A percentile compares a stretch with the other conserved stretches of the same genome.
Conservation (phyloP, 2,329 filamentous ascomycete genomes). For the Fusarium temperatum region DNA sequence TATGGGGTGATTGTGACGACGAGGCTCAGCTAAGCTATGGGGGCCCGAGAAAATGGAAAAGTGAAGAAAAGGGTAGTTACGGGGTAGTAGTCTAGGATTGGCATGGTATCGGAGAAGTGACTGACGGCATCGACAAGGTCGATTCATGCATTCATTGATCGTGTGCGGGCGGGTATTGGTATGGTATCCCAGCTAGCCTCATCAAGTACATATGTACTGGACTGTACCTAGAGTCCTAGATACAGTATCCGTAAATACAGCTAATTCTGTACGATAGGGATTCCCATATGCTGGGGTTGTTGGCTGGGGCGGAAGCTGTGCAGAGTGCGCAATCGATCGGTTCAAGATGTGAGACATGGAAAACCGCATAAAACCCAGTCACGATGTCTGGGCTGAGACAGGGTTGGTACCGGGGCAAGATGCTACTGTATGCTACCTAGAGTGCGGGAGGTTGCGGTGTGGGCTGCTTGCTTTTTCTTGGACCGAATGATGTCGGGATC, state of each 20-base stretch:
- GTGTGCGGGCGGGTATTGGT: not conserved
- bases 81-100: not conserved
- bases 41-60: constrained; percentile 22
- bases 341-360: constrained; percentile 37
- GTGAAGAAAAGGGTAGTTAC: constrained; percentile 6
- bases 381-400: constrained; percentile 32
- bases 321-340: constrained; percentile 40
- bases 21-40: constrained; percentile 32
- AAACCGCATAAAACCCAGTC: constrained; percentile 38
- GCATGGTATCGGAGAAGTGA: constrained; percentile 13
- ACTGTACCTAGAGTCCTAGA: not conserved
- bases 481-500: constrained; percentile 34
- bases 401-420: constrained; percentile 6
- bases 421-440: constrained; percentile 2
- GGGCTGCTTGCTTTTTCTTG: constrained; percentile 28
- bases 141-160: not conserved
- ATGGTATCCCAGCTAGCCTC: constrained; percentile 7
- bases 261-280: constrained; percentile 1
- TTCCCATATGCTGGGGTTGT: constrained; percentile 16
- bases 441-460: constrained; percentile 32
- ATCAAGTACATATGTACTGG: constrained; percentile 1
- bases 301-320: constrained; percentile 21
- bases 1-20: constrained; percentile 29
- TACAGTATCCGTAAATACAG: not conserved
- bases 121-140: constrained; percentile 23